These are phyloP conservation scores for Adansonia grandidieri DNA, from an alignment of 441 rosid species.

Conservation along the genomic window DNA sequence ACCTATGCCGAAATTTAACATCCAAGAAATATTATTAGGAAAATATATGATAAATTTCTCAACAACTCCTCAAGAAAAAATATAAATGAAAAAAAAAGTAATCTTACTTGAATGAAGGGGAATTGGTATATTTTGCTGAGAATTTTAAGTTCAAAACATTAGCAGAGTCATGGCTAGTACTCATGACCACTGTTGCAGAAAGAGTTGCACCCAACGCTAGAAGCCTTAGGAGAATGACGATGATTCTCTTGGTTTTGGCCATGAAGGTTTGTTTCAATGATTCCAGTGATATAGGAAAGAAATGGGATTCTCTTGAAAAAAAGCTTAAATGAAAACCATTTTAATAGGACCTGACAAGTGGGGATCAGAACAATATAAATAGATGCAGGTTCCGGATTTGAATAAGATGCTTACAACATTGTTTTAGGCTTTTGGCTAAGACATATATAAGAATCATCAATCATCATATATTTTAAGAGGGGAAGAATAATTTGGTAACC, in stretches of 20 bases:
- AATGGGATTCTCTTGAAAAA: constrained; percentile 13
- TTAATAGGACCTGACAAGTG: not conserved
- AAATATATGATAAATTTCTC: not conserved
- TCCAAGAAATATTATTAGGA: not conserved
- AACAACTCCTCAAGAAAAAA: not conserved
- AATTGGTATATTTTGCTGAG: constrained; percentile 52
- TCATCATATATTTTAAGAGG: constrained; percentile 6
- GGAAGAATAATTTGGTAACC: constrained; percentile 23
- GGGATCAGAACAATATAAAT: not conserved
- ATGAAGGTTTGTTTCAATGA: constrained; percentile 18
- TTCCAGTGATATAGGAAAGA: not conserved
- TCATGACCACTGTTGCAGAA: constrained; percentile 50
- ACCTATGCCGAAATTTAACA: constrained; percentile 32
- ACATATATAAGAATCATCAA: too few relatives aligned
- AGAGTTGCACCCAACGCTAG: constrained; percentile 48
- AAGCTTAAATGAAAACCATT: not conserved
- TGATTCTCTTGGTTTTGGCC: constrained; percentile 36
- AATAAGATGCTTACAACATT: not conserved
- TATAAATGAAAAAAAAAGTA: too few relatives aligned
- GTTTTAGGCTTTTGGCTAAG: too few relatives aligned
- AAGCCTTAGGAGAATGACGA: constrained; percentile 45
- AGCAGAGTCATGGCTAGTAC: constrained; percentile 50
- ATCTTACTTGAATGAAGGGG: constrained; percentile 55
- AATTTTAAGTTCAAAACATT: constrained; percentile 58
- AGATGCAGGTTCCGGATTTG: constrained; percentile 8